These are phyloP conservation scores for Ambrosia trifida DNA, from an alignment of 129 eudicot genomes.

Conservation along the genomic window DNA sequence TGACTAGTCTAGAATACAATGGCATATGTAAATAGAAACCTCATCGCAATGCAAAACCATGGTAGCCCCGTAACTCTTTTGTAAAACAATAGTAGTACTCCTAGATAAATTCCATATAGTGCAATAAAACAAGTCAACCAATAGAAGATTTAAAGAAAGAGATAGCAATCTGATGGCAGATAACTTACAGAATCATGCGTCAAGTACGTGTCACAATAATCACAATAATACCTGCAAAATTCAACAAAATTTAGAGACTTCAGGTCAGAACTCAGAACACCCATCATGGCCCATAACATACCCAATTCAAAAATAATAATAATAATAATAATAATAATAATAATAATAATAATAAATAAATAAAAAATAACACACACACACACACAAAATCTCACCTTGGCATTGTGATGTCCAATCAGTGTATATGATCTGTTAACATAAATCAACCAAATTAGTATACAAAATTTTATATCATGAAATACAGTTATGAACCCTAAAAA, in stretches of 20 bases:
- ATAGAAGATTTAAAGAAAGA: not conserved
- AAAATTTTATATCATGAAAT: not conserved
- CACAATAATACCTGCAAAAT: conserved; percentile 77
- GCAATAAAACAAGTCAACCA: not conserved
- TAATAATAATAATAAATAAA: not conserved
- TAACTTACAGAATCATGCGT: conserved; percentile 82
- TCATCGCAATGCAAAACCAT: not conserved
- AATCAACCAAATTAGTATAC: too few relatives aligned
- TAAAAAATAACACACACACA: not conserved
- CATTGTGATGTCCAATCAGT: conserved; percentile 23
- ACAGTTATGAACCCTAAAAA: not conserved
- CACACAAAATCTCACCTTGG: conserved; percentile 34
- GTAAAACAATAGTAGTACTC: not conserved
- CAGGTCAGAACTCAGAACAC: not conserved
- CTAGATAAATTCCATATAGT: not conserved
- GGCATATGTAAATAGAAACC: not conserved
- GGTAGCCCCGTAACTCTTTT: not conserved
- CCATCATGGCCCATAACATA: not conserved
- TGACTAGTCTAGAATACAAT: not conserved
- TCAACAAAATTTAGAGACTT: conserved; percentile 5
- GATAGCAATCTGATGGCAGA: not conserved
- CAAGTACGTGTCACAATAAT: conserved; percentile 87
- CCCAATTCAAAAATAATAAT: not conserved
- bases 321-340: not conserved
- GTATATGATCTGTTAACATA: conserved; percentile 22